Percentiles rank a stretch among this genome's conserved stretches.
Evolutionary conservation across 176 grass and related monocot genomes (phyloP).

Genomic region (Paspalum vaginatum): DNA sequence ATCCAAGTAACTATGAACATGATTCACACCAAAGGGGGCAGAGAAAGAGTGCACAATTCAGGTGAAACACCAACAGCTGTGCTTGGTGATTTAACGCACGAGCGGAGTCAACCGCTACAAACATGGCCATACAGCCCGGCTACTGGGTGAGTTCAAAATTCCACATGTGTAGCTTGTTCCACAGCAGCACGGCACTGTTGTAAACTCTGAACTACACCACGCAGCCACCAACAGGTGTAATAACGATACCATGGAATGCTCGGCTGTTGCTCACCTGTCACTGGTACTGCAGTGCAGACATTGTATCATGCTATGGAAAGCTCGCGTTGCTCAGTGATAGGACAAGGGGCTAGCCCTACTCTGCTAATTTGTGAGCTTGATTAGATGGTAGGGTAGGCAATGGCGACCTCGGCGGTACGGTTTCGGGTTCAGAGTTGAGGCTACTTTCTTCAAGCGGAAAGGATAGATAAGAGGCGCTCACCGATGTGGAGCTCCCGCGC

Average conservation of each 20-base stretch:
- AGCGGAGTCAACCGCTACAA: neutral
- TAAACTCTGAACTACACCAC: conserved; percentile 4
- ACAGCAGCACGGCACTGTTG: no score
- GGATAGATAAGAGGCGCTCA: neutral
- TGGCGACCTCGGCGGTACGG: no score
- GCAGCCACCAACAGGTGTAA: neutral
- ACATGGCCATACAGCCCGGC: no score
- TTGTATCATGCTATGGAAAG: neutral
- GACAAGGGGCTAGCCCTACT: neutral
- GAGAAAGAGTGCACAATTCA: neutral
- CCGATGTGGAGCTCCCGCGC: conserved; percentile 59
- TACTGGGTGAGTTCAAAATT: no score
- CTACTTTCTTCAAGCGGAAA: neutral
- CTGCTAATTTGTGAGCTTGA: no score
- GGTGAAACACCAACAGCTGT: no score
- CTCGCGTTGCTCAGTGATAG: neutral
- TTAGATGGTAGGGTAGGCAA: no score
- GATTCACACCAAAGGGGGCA: no score
- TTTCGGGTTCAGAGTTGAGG: no score
- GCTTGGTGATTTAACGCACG: neutral
- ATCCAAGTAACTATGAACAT: no score
- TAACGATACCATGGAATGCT: neutral
- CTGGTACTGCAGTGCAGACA: no score
- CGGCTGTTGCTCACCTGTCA: neutral
- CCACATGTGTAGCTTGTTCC: no score